Base-by-base conservation (phyloP, 1,139 yeast genomes). In the Hyphopichia pseudoburtonii region DNA sequence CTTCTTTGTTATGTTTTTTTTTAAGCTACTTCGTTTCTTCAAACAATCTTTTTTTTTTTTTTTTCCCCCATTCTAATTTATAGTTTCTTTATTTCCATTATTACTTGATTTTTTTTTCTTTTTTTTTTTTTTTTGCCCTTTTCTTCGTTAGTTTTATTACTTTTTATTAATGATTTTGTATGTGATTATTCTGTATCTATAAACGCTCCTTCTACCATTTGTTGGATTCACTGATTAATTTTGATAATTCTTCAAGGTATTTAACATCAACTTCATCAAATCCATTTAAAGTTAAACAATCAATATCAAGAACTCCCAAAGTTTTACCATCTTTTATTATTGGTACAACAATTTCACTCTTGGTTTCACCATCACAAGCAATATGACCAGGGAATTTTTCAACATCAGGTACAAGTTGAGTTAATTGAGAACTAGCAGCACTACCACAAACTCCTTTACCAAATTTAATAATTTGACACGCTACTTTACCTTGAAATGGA, bases 401-500 rank as follows among this genome's bases (percentile, higher is more conserved):
- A 2, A 90, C 97, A 57, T 92, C 76, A 0, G 73, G 68, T 7
- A 92, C 97, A 9, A 88, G 56, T 56, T 87, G 95, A 0, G 96
- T 83, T 36, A 59, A 37, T 40, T 61, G 58, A 0, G 67, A 48
- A 0, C 56, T 44, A 0, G 95, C 96, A 2, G 96, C 95, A 1
- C 78, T 67, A 5, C 98, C 97, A 63, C 97, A 92, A 0, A 92
- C 97, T 7, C 98, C 98, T 40, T 66, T 73, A 4, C 96, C 97
- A 39, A 85, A 66, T 40, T 66, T 56, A 40, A 92, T 92, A 15
- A 65, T 60, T 60, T 92, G 97, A 54, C 98, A 92, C 0, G 97
- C 97, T 3, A 92, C 97, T 58, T 88, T 88, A 1, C 98, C 98
- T 59, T 88, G 96, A 58, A 92, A 92, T 7, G 98, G 98, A 0